Conservation (phyloP, 2,329 filamentous ascomycete genomes). For the Aspergillus brasiliensis region DNA sequence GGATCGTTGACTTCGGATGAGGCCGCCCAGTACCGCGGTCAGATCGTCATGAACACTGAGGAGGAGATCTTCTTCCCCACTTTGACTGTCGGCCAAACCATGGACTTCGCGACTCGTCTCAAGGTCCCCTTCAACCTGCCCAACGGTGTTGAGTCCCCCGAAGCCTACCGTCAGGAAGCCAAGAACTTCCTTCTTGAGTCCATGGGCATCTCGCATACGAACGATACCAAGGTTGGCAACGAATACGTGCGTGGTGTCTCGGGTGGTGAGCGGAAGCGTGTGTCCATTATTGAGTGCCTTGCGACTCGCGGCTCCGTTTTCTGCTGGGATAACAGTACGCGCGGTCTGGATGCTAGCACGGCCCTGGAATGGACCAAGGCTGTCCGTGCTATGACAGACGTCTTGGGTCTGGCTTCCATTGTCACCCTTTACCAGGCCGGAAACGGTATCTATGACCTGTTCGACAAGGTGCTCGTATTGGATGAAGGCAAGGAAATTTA, state of each 20-base stretch:
- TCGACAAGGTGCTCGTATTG: slow-evolving; percentile 70
- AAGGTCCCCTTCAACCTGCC: slow-evolving; percentile 58
- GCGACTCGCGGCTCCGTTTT: slow-evolving; percentile 60
- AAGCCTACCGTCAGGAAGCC: slow-evolving; percentile 51
- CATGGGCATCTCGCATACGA: slow-evolving; percentile 61
- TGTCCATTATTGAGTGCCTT: slow-evolving; percentile 68
- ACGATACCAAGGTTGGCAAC: slow-evolving; percentile 68
- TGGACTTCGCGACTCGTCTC: slow-evolving; percentile 59
- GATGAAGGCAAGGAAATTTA: slow-evolving; percentile 68
- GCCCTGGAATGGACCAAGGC: slow-evolving; percentile 64
- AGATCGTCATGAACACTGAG: slow-evolving; percentile 60
- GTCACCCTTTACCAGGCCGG: slow-evolving; percentile 71
- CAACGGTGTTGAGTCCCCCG: slow-evolving; percentile 43
- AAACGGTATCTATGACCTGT: slow-evolving; percentile 69
- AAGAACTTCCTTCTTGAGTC: slow-evolving; percentile 60
- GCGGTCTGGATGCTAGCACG: slow-evolving; percentile 67
- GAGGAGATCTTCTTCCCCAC: slow-evolving; percentile 56
- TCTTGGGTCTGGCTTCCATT: slow-evolving; percentile 61
- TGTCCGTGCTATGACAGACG: slow-evolving; percentile 65
- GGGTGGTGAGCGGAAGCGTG: slow-evolving; percentile 69
- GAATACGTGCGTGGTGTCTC: slow-evolving; percentile 67
- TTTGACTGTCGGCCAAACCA: slow-evolving; percentile 54
- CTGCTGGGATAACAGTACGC: slow-evolving; percentile 69
- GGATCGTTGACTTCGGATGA: slow-evolving; percentile 50
- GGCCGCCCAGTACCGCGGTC: slow-evolving; percentile 53